These are phyloP conservation scores for Trametes elegans DNA, from an alignment of 768 basidiomycete genomes.

Conservation along the genomic window DNA sequence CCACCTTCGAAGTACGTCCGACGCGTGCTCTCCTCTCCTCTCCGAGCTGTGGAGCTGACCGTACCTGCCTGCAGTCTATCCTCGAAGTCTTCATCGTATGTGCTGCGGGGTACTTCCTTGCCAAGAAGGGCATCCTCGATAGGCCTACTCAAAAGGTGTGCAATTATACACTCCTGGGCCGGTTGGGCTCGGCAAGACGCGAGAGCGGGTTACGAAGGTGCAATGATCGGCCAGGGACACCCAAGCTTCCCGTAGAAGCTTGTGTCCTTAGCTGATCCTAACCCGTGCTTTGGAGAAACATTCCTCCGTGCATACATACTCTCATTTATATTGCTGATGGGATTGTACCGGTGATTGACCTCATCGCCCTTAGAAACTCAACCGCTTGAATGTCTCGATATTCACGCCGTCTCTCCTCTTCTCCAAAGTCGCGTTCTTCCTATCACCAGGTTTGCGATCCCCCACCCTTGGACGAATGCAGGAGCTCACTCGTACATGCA, in stretches of 20 bases:
- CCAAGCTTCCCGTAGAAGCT: too few relatives aligned
- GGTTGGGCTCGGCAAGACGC: too few relatives aligned
- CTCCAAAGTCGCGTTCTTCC: slow-evolving; percentile 92
- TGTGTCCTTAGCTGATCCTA: too few relatives aligned
- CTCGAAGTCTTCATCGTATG: slow-evolving; percentile 86
- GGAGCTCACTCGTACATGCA: slow-evolving; percentile 27
- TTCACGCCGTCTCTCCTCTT: slow-evolving; percentile 89
- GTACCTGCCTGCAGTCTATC: slow-evolving; percentile 58
- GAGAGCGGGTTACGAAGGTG: too few relatives aligned
- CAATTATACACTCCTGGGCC: neutral
- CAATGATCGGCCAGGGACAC: too few relatives aligned
- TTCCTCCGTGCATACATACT: too few relatives aligned
- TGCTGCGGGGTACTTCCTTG: slow-evolving; percentile 79
- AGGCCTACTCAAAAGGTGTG: slow-evolving; percentile 85
- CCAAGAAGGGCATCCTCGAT: slow-evolving; percentile 77
- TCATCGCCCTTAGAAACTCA: slow-evolving; percentile 59
- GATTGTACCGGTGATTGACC: too few relatives aligned
- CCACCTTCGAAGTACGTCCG: slow-evolving; percentile 53
- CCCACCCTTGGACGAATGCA: neutral
- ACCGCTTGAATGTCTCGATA: slow-evolving; percentile 80
- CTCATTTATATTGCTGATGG: too few relatives aligned
- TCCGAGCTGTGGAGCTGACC: neutral
- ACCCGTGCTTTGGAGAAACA: too few relatives aligned
- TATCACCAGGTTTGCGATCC: slow-evolving; percentile 55
- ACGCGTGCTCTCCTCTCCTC: neutral